These are phyloP conservation scores for Nemania serpens DNA, from an alignment of 2,329 filamentous ascomycete species.

Conservation along the genomic window DNA sequence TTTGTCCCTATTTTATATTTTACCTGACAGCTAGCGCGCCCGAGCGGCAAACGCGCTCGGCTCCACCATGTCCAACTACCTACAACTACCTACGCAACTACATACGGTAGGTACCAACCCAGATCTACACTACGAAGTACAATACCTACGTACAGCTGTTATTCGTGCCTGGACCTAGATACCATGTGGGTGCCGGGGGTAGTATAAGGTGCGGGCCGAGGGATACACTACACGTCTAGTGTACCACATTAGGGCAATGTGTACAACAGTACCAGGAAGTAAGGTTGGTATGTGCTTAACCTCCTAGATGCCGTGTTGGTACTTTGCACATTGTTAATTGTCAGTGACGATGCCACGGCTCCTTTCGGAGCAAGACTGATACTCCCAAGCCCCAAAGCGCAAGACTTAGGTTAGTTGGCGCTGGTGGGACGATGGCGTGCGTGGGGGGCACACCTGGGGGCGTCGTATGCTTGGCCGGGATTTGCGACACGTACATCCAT, in stretches of 20 bases:
- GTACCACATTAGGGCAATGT: too few species aligned
- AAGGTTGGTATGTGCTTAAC: too few species aligned
- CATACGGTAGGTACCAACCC: not conserved
- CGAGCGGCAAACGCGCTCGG: constrained; percentile 24
- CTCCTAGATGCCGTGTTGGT: too few species aligned
- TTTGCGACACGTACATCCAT: constrained; percentile 21
- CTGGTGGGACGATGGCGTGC: constrained; percentile 24
- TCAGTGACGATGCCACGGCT: constrained; percentile 19
- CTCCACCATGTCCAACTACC: constrained; percentile 6
- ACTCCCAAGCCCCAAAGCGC: constrained; percentile 12
- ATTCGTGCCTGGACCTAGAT: too few species aligned
- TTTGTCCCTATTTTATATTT: constrained; percentile 3
- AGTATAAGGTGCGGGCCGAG: constrained; percentile 23
- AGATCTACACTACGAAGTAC: not conserved
- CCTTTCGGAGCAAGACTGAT: constrained; percentile 19
- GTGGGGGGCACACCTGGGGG: constrained; percentile 21
- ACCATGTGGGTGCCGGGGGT: constrained; percentile 14
- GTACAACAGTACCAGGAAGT: not conserved
- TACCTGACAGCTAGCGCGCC: not conserved
- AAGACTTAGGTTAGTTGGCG: not conserved
- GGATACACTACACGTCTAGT: not conserved
- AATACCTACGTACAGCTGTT: too few species aligned
- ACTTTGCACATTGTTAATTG: constrained; percentile 10
- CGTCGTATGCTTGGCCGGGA: constrained; percentile 17
- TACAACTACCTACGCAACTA: not conserved